Percentiles rank a stretch among this genome's conserved stretches.
Evolutionary conservation across 2,329 filamentous ascomycete genomes (phyloP).

Genomic region (Thielaviopsis ethacetica): DNA sequence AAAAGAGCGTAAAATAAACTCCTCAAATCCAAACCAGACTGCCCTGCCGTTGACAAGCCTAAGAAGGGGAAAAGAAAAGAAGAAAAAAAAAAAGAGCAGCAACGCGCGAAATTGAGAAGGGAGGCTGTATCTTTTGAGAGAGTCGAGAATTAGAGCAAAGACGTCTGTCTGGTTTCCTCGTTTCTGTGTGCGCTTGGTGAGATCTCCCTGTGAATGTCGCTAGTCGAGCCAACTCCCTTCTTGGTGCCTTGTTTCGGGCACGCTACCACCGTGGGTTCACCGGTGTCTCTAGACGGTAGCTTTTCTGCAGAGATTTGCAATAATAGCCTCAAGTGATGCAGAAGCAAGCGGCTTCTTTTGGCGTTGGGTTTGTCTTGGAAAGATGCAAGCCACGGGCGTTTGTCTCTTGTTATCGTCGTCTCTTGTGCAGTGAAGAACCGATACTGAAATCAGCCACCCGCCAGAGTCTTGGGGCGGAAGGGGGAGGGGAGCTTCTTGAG

Average conservation of each 20-base stretch:
- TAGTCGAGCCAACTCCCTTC: background rate
- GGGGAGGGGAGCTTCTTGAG: too few relatives aligned
- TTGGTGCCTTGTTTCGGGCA: background rate
- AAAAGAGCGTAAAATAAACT: background rate
- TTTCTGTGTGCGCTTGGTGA: background rate
- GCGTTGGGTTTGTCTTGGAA: background rate
- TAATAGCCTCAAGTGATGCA: background rate
- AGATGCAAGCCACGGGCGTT: background rate
- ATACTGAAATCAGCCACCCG: background rate
- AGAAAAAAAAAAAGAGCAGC: background rate
- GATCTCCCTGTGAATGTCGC: constrained; percentile 1
- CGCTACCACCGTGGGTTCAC: constrained; percentile 1
- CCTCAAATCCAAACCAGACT: background rate
- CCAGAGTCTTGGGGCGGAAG: background rate
- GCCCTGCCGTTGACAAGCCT: background rate
- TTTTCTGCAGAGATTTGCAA: background rate
- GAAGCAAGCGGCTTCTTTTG: background rate
- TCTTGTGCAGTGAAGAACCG: background rate
- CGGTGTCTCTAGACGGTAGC: background rate
- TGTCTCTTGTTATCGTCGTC: background rate
- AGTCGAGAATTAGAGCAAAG: background rate
- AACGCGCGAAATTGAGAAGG: background rate
- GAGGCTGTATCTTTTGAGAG: constrained; percentile 3
- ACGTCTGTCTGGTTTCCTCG: background rate
- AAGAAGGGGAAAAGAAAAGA: background rate